Conservation (phyloP, 176 grass and related monocot species). For the Musa troglodytarum region DNA sequence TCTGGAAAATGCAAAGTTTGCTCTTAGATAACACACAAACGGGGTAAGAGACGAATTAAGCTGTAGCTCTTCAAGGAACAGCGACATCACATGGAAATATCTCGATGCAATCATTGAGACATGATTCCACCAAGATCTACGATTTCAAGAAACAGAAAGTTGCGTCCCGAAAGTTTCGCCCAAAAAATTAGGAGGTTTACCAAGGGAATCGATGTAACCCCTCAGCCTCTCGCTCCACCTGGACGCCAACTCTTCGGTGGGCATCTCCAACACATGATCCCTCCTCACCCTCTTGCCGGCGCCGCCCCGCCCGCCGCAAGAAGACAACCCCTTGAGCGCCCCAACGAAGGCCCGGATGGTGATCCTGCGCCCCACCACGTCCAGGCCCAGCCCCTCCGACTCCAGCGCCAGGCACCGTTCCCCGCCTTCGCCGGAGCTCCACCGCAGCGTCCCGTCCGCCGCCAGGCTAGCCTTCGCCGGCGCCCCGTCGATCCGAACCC, state of each 20-base stretch:
- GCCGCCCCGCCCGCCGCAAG: not conserved
- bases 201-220: constrained; percentile 13
- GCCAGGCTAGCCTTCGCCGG: not conserved
- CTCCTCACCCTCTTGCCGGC: constrained; percentile 14
- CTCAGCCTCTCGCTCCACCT: constrained; percentile 14
- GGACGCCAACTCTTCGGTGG: not conserved
- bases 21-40: too few relatives aligned
- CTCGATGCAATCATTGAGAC: not conserved
- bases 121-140: not conserved
- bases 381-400: constrained; percentile 16
- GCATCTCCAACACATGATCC: constrained; percentile 23
- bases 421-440: constrained; percentile 9
- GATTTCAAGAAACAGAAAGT: not conserved
- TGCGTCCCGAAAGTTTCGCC: too few relatives aligned
- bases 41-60: too few relatives aligned
- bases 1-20: not conserved
- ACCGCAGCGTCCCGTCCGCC: constrained; percentile 10
- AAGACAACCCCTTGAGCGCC: not conserved
- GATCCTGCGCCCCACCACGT: not conserved
- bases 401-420: constrained; percentile 9
- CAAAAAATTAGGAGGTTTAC: not conserved
- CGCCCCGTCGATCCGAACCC: constrained; percentile 3
- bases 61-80: too few relatives aligned
- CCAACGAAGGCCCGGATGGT: constrained; percentile 4
- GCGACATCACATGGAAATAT: not conserved